These are phyloP conservation scores for Coniferiporia weirii DNA, from an alignment of 1,284 basidiomycete species.

Conservation along the genomic window DNA sequence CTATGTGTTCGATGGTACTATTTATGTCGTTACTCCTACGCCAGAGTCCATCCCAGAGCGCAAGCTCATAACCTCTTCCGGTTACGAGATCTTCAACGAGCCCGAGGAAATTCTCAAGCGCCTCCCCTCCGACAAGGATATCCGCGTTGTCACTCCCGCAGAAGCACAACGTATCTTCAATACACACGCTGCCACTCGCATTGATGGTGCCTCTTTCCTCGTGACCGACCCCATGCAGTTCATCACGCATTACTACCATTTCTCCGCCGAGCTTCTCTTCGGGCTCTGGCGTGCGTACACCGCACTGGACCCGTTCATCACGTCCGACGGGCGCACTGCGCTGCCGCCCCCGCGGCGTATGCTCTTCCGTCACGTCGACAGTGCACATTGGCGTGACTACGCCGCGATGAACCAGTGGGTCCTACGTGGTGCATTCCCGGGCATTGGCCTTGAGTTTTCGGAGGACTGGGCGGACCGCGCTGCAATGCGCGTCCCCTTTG, in stretches of 20 bases:
- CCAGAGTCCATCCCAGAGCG: constrained; percentile 50
- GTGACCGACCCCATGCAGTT: constrained; percentile 82
- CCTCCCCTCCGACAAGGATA: constrained; percentile 69
- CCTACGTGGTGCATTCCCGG: constrained; percentile 70
- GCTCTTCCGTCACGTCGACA: constrained; percentile 68
- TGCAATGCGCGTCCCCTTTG: constrained; percentile 59
- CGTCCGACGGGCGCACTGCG: constrained; percentile 54
- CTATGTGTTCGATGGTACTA: constrained; percentile 71
- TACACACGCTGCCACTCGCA: constrained; percentile 28
- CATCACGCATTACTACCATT: constrained; percentile 79
- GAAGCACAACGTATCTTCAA: constrained; percentile 71
- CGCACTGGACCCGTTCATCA: constrained; percentile 67
- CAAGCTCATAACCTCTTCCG: constrained; percentile 54
- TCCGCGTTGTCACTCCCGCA: constrained; percentile 66
- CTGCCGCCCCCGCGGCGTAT: constrained; percentile 71
- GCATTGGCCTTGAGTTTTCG: constrained; percentile 66
- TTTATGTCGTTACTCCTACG: constrained; percentile 65
- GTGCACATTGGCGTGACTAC: constrained; percentile 82
- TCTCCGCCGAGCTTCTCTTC: constrained; percentile 84
- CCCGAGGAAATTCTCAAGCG: constrained; percentile 40
- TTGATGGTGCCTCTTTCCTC: constrained; percentile 47
- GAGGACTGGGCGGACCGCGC: constrained; percentile 78
- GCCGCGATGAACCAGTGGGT: constrained; percentile 80
- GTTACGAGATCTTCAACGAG: constrained; percentile 33
- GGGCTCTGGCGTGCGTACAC: constrained; percentile 87